Conservation (phyloP, 1,284 basidiomycete species). For the Cryptococcus amylolentus region DNA sequence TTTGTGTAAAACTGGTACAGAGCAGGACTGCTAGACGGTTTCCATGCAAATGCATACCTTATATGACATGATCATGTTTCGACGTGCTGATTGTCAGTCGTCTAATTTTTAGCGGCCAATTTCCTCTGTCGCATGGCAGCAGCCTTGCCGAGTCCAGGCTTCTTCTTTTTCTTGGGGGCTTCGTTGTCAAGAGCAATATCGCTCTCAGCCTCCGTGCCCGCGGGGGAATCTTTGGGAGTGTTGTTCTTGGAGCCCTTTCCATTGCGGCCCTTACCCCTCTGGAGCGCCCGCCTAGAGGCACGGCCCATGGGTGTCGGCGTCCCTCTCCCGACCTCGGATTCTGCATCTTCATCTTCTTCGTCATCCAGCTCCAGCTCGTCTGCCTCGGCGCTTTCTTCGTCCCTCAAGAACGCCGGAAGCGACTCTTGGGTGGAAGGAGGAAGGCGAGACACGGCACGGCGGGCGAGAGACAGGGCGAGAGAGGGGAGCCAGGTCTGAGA, state of each 20-base stretch:
- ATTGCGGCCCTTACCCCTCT: not conserved
- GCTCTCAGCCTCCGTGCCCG: slow-evolving; percentile 18
- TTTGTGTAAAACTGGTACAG: not conserved
- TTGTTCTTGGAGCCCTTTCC: slow-evolving; percentile 3
- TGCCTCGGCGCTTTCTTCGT: not conserved
- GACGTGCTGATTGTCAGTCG: no score
- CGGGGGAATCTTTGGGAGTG: slow-evolving; percentile 20
- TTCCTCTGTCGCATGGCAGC: slow-evolving; percentile 42
- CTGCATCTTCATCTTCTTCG: slow-evolving; percentile 8
- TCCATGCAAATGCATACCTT: no score
- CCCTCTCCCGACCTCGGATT: slow-evolving; percentile 1
- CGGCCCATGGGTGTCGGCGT: slow-evolving; percentile 10
- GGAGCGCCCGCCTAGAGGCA: not conserved
- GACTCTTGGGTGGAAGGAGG: slow-evolving; percentile 19
- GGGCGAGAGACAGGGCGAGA: slow-evolving; percentile 16
- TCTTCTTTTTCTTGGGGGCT: slow-evolving; percentile 29
- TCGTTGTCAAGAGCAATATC: slow-evolving; percentile 10
- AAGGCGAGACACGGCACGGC: slow-evolving; percentile 11
- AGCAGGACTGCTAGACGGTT: no score
- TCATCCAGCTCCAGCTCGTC: slow-evolving; percentile 10
- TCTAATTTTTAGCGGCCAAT: slow-evolving; percentile 40
- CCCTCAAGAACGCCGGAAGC: slow-evolving; percentile 17
- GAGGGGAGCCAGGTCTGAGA: slow-evolving; percentile 42
- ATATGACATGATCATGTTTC: no score
- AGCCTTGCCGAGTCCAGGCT: slow-evolving; percentile 36